A percentile compares a stretch with the other conserved stretches of the same genome.
Evolutionary conservation across 805 yeast species (phyloP).

Genomic region (Jamesozyma lodderae): DNA sequence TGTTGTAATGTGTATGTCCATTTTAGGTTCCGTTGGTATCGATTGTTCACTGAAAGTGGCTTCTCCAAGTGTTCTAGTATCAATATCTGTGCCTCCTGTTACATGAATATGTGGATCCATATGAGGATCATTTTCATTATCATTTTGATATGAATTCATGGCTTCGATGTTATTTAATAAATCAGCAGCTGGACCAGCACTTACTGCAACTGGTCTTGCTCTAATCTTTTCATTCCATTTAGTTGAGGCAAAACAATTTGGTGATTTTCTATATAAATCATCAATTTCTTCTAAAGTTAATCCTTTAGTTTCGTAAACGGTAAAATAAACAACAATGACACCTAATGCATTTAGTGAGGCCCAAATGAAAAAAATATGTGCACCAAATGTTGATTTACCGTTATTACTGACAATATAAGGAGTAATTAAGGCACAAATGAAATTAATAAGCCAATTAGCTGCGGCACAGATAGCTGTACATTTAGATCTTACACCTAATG

Average conservation of each 20-base stretch:
- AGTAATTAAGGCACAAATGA: slow-evolving; percentile 63
- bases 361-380: slow-evolving; percentile 72
- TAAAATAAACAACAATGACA: slow-evolving; percentile 50
- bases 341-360: slow-evolving; percentile 59
- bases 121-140: neutral
- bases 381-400: slow-evolving; percentile 58
- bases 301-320: slow-evolving; percentile 75
- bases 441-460: slow-evolving; percentile 75
- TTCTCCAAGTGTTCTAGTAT: no score
- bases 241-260: slow-evolving; percentile 43
- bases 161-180: slow-evolving; percentile 7
- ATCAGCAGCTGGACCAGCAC: slow-evolving; percentile 5
- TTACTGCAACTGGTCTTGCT: slow-evolving; percentile 7
- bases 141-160: neutral
- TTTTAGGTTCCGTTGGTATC: neutral
- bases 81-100: no score
- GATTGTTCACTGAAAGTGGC: neutral
- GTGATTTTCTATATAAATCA: slow-evolving; percentile 56
- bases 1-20: no score
- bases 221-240: slow-evolving; percentile 31
- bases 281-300: slow-evolving; percentile 74
- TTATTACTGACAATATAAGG: slow-evolving; percentile 61
- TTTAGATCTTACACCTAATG: slow-evolving; percentile 65
- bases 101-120: neutral
- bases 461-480: slow-evolving; percentile 70